Percentiles rank a stretch among this genome's conserved stretches.
Evolutionary conservation across 192 early-diverging fungal genomes (phyloP).

Genomic region (Chytriomyces hyalinus): DNA sequence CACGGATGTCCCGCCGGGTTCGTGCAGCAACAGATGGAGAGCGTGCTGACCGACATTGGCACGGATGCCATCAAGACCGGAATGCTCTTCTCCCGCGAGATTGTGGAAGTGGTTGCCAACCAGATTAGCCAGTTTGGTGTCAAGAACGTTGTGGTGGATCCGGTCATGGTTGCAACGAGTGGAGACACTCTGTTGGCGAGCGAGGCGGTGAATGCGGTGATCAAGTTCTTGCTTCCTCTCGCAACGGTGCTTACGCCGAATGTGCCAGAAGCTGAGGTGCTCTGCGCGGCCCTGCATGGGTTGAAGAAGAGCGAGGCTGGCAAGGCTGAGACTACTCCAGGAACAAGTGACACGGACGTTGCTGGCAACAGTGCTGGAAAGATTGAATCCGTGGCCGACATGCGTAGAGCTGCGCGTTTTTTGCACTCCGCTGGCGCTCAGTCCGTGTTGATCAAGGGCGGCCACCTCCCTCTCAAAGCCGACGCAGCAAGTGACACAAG

Average conservation of each 20-base stretch:
- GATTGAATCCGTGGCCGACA: slow-evolving; percentile 58
- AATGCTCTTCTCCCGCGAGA: slow-evolving; percentile 62
- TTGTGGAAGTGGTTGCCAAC: slow-evolving; percentile 65
- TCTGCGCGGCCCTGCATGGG: slow-evolving; percentile 27
- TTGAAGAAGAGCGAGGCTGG: neutral
- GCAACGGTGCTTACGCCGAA: slow-evolving; percentile 81
- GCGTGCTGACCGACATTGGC: slow-evolving; percentile 80
- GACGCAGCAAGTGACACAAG: neutral
- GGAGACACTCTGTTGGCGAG: slow-evolving; percentile 66
- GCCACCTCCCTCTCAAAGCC: slow-evolving; percentile 66
- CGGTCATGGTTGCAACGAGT: slow-evolving; percentile 85
- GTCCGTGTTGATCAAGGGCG: slow-evolving; percentile 79
- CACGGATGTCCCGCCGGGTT: slow-evolving; percentile 54
- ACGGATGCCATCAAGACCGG: slow-evolving; percentile 77
- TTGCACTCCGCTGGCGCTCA: slow-evolving; percentile 61
- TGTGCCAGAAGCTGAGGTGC: slow-evolving; percentile 77
- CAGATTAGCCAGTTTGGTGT: slow-evolving; percentile 20
- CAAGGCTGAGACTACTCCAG: neutral
- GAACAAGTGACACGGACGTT: neutral
- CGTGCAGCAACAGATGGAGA: slow-evolving; percentile 69
- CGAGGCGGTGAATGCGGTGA: slow-evolving; percentile 65
- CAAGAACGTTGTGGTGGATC: slow-evolving; percentile 72
- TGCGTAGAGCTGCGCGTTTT: slow-evolving; percentile 63
- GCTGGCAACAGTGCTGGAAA: slow-evolving; percentile 13
- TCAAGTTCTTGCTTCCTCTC: slow-evolving; percentile 67